Percentiles rank a stretch among this genome's conserved stretches.
Conservation (phyloP, 129 eudicot genomes). For the Logfia minima region DNA sequence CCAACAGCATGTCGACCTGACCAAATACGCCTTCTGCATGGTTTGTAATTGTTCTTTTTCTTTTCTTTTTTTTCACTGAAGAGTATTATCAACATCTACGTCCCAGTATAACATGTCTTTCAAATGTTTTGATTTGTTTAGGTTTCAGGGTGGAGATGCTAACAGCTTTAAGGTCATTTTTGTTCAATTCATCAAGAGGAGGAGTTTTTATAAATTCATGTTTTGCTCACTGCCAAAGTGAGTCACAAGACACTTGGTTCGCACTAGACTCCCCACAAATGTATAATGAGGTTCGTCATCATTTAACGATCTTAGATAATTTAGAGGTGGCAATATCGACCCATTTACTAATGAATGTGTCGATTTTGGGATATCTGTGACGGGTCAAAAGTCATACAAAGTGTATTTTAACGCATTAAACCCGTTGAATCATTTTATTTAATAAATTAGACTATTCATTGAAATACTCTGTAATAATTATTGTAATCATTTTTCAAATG, state of each 20-base stretch:
- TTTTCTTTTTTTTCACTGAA: background rate
- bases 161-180: conserved; percentile 51
- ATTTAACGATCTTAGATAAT: background rate
- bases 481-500: background rate
- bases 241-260: conserved; percentile 85
- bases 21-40: conserved; percentile 71
- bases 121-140: conserved; percentile 30
- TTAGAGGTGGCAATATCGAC: background rate
- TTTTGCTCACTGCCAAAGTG: conserved; percentile 98
- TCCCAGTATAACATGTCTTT: background rate
- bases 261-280: conserved; percentile 79
- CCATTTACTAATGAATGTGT: background rate
- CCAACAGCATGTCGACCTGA: conserved; percentile 51
- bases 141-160: conserved; percentile 83
- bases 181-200: conserved; percentile 49
- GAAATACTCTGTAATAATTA: background rate
- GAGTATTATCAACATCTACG: conserved; percentile 11
- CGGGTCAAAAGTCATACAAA: background rate
- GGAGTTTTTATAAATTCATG: conserved; percentile 94
- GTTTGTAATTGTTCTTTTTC: conserved; percentile 40
- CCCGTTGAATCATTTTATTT: background rate
- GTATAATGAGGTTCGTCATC: conserved; percentile 2
- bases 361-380: background rate
- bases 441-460: background rate
- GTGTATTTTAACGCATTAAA: background rate